These are phyloP conservation scores for Limonium bicolor DNA, from an alignment of 148 eudicot species.

Conservation along the genomic window DNA sequence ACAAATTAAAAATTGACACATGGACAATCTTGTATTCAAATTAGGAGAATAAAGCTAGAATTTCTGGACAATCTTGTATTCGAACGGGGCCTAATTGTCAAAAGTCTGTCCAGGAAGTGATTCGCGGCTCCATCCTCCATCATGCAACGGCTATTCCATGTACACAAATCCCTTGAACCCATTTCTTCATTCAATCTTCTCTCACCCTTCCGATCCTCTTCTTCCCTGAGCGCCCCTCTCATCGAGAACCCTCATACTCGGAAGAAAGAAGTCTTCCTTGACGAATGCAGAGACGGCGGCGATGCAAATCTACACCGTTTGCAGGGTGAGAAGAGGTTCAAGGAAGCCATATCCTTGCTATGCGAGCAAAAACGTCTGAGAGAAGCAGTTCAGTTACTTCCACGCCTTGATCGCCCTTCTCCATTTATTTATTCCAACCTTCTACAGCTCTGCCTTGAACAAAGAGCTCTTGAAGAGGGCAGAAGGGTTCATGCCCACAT, in stretches of 20 bases:
- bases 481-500: conserved; percentile 33
- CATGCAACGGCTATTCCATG: neutral
- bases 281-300: conserved; percentile 1
- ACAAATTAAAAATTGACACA: too few relatives aligned
- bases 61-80: too few relatives aligned
- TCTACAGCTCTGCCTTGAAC: conserved; percentile 18
- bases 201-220: conserved; percentile 3
- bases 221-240: conserved; percentile 6
- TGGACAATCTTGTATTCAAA: too few relatives aligned
- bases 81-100: too few relatives aligned
- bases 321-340: conserved; percentile 8
- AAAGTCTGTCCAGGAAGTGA: too few relatives aligned
- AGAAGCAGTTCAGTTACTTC: conserved; percentile 30
- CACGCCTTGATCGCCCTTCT: conserved; percentile 8
- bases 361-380: conserved; percentile 27
- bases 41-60: too few relatives aligned
- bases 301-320: conserved; percentile 8
- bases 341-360: conserved; percentile 16
- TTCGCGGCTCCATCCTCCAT: too few relatives aligned
- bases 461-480: conserved; percentile 25
- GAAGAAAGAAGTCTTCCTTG: conserved; percentile 5
- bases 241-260: neutral
- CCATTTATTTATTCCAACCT: conserved; percentile 19
- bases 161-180: neutral
- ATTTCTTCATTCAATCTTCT: conserved; percentile 1